These are phyloP conservation scores for Berkeleyomyces basicola DNA, from an alignment of 2,329 filamentous ascomycete genomes.

Conservation along the genomic window DNA sequence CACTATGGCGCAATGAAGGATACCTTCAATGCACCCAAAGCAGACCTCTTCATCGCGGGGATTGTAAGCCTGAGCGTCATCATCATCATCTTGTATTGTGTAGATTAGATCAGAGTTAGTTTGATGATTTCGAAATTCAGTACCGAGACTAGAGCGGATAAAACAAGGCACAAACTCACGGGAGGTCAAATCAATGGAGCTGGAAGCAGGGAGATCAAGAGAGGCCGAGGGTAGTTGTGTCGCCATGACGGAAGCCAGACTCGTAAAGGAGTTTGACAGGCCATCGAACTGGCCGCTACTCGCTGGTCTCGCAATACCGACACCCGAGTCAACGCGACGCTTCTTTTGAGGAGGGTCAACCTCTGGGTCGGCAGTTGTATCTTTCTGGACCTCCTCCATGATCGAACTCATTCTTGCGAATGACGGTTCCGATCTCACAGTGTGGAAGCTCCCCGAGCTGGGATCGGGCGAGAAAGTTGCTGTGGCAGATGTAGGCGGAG, in stretches of 20 bases:
- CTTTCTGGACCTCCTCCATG: slow-evolving; percentile 5
- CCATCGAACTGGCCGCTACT: neutral
- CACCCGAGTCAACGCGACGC: slow-evolving; percentile 6
- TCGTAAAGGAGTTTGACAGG: neutral
- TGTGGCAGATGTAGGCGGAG: slow-evolving; percentile 4
- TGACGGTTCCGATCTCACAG: slow-evolving; percentile 12
- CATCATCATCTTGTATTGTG: slow-evolving; percentile 33
- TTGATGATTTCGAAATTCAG: neutral
- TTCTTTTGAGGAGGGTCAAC: slow-evolving; percentile 11
- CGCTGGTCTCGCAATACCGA: slow-evolving; percentile 3
- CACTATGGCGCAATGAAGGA: slow-evolving; percentile 48
- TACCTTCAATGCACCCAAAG: slow-evolving; percentile 59
- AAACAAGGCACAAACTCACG: slow-evolving; percentile 21
- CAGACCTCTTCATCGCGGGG: slow-evolving; percentile 57
- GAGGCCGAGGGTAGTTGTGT: neutral
- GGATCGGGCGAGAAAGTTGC: slow-evolving; percentile 2
- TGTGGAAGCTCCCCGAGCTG: slow-evolving; percentile 3
- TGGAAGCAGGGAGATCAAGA: slow-evolving; percentile 16
- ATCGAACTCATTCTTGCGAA: slow-evolving; percentile 8
- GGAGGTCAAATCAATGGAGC: slow-evolving; percentile 42
- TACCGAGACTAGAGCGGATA: neutral
- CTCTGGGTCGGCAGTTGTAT: slow-evolving; percentile 2
- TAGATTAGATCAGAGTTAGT: slow-evolving; percentile 25
- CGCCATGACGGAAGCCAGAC: neutral
- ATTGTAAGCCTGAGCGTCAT: slow-evolving; percentile 40